phyloP scores from a whole-genome alignment of 805 yeast species.

The Lipomyces starkeyi region DNA sequence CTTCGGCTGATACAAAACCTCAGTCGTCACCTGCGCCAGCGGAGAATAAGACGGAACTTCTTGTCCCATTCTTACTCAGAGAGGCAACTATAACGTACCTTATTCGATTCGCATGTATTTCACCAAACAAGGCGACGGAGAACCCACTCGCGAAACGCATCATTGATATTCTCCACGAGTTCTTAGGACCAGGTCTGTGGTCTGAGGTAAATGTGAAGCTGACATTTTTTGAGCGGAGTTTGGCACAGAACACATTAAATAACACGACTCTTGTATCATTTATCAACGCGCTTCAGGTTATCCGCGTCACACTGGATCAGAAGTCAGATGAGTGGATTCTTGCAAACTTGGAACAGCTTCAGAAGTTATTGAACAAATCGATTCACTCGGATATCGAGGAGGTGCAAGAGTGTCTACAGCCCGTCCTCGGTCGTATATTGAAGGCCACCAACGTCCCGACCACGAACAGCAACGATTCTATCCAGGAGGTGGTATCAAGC shows the following conservation, averaged over 20 bases:
- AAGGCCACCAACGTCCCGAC: slow-evolving; percentile 63
- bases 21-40: slow-evolving; percentile 33
- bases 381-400: slow-evolving; percentile 83
- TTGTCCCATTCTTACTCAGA: slow-evolving; percentile 69
- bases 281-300: slow-evolving; percentile 87
- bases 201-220: slow-evolving; percentile 86
- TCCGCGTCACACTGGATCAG: slow-evolving; percentile 81
- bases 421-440: slow-evolving; percentile 72
- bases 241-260: slow-evolving; percentile 77
- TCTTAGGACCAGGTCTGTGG: slow-evolving; percentile 80
- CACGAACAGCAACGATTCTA: slow-evolving; percentile 57
- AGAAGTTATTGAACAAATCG: slow-evolving; percentile 77
- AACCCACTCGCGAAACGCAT: slow-evolving; percentile 83
- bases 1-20: neutral
- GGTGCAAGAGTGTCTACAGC: slow-evolving; percentile 80
- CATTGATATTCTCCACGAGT: slow-evolving; percentile 71
- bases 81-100: slow-evolving; percentile 91
- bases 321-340: slow-evolving; percentile 80
- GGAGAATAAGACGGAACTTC: slow-evolving; percentile 34
- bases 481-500: slow-evolving; percentile 64
- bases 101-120: slow-evolving; percentile 84
- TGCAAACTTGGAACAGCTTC: slow-evolving; percentile 69
- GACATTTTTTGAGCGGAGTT: slow-evolving; percentile 84
- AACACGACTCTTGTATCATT: slow-evolving; percentile 66
- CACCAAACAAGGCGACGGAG: slow-evolving; percentile 83